Evolutionary conservation across 2,329 filamentous ascomycete genomes (phyloP), one percentile per base, ranked within the genome.

Genomic region (Alternaria arbusti): DNA sequence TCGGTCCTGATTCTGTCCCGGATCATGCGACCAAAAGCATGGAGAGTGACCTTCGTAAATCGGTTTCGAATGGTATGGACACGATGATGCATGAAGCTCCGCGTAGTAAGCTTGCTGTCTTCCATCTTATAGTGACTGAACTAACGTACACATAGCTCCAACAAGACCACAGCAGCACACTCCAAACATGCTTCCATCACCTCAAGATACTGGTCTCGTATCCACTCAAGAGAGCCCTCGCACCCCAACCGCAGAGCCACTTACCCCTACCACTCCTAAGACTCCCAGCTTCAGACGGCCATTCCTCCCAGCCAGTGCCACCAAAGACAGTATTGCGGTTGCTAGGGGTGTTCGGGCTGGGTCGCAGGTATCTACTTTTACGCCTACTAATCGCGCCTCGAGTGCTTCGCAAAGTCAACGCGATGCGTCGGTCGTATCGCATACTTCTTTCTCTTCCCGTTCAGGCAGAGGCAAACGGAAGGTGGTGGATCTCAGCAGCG

Each of bases 231-330:
- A 54, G 20, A 54, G 60, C n/a, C 61, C 64, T 17, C 26, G 47
- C 12, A 22, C 55, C 23, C 54, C 25, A 43, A 25, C 52, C 11
- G 36, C 28, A 3, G 25, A 47, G 22, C 46, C 54, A 28, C 25
- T 40, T n/a, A 51, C 32, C 6, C 32, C 26, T 5, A 22, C 22
- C 23, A 40, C n/a, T 11, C 11, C 17, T 6, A 23, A 28, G 12
- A 30, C 22, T 5, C 6, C 51, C 6, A 17, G 23, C 5, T 69
- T 68, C 50, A 74, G 67, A 32, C 65, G 57, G 15, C 66, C 67
- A 0, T 6, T n/a, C 5, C 15, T 60, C 17, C 64, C 65, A 30
- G 56, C 54, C 6, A 63, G 57, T 50, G 30, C 55, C 9, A 47
- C 56, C n/a, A 54, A 30, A 36, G 26, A 51, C 3, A 54, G 32